Percentiles rank a stretch among this genome's conserved stretches.
phyloP scores from a whole-genome alignment of 768 basidiomycete genomes.

The Pisolithus tinctorius region DNA sequence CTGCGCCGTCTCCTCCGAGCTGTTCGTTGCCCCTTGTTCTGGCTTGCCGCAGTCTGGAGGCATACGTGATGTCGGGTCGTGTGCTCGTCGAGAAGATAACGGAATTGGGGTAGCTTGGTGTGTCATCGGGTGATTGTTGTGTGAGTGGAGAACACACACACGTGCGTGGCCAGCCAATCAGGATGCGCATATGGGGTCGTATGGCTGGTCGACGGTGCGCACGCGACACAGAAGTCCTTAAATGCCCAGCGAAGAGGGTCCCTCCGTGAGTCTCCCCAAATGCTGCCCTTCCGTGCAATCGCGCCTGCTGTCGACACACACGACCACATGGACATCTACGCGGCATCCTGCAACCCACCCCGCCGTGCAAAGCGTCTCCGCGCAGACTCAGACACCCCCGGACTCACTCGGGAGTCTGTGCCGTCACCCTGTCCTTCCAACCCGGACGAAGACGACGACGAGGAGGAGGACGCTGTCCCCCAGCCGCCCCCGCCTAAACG shows the following conservation, averaged over 20 bases:
- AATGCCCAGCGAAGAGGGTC: background rate
- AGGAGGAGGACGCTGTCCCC: constrained; percentile 8
- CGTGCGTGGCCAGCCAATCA: constrained; percentile 20
- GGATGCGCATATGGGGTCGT: constrained; percentile 5
- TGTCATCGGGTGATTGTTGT: background rate
- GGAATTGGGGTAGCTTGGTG: background rate
- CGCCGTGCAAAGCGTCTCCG: constrained; percentile 40
- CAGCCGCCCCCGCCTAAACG: constrained; percentile 40
- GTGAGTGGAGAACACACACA: constrained; percentile 6
- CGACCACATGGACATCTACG: constrained; percentile 25
- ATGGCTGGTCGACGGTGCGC: constrained; percentile 13
- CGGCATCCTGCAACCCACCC: constrained; percentile 37
- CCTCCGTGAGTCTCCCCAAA: background rate
- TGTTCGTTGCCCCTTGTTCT: constrained; percentile 65
- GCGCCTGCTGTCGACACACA: constrained; percentile 8
- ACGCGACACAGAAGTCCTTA: constrained; percentile 11
- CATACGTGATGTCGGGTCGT: constrained; percentile 72
- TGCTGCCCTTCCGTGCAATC: constrained; percentile 20
- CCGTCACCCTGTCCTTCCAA: constrained; percentile 14
- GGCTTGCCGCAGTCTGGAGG: constrained; percentile 53
- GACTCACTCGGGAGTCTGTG: background rate
- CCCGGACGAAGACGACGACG: constrained; percentile 20
- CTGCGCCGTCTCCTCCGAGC: constrained; percentile 69
- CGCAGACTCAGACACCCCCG: constrained; percentile 7
- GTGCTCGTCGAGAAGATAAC: background rate